A percentile compares a stretch with the other conserved stretches of the same genome.
Conservation (phyloP, 495 filamentous ascomycete genomes). For the Penicillium simplicissimum region DNA sequence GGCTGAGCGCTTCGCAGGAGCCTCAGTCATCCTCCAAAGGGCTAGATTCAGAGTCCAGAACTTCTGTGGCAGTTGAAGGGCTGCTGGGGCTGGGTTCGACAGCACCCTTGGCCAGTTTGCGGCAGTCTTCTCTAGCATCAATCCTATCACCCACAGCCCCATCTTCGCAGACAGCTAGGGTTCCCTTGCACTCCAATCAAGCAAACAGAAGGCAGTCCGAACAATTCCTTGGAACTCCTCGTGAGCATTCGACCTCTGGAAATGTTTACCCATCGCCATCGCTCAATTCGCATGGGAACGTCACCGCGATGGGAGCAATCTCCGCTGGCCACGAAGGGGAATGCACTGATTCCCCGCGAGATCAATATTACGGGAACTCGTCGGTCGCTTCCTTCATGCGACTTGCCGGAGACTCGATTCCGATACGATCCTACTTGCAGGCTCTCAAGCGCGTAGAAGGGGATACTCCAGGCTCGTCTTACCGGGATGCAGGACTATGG, state of each 20-base stretch:
- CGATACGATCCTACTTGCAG: slow-evolving; percentile 21
- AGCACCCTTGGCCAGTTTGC: not conserved
- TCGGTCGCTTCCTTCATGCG: slow-evolving; percentile 48
- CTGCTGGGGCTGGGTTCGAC: slow-evolving; percentile 23
- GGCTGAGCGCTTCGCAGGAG: slow-evolving; percentile 1
- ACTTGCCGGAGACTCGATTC: slow-evolving; percentile 31
- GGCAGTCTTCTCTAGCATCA: not conserved
- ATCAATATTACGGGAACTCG: slow-evolving; percentile 46
- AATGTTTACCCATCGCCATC: slow-evolving; percentile 21
- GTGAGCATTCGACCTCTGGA: not conserved
- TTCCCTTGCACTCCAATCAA: slow-evolving; percentile 6
- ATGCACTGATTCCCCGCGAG: slow-evolving; percentile 27
- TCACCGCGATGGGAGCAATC: slow-evolving; percentile 42
- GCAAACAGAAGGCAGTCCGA: slow-evolving; percentile 2
- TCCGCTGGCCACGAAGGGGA: slow-evolving; percentile 27
- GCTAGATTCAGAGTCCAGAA: slow-evolving; percentile 19
- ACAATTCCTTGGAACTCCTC: slow-evolving; percentile 9
- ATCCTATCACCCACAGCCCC: not conserved
- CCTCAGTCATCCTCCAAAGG: slow-evolving; percentile 4
- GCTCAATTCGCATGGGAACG: slow-evolving; percentile 28
- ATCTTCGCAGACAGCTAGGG: not conserved
- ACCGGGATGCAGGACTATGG: slow-evolving; percentile 25
- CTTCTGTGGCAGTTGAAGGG: slow-evolving; percentile 28
- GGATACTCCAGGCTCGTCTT: slow-evolving; percentile 2
- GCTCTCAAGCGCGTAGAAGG: slow-evolving; percentile 14